phyloP scores from a whole-genome alignment of 306 rosid genomes.

The Cercis canadensis region DNA sequence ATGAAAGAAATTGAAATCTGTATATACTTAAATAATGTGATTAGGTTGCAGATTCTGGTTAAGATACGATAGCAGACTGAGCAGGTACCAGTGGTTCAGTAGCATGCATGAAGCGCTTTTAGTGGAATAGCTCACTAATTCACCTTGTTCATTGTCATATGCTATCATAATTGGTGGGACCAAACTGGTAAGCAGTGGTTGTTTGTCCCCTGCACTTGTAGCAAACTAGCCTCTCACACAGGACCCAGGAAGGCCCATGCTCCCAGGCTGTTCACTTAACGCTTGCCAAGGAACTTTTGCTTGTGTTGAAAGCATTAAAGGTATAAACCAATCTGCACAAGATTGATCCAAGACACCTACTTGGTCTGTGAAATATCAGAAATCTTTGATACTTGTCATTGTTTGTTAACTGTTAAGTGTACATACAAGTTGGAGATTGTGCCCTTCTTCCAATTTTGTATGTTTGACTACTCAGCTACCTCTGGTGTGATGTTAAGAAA shows the following conservation, averaged over 20 bases:
- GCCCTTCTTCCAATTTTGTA: conserved; percentile 16
- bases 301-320: neutral
- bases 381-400: conserved; percentile 20
- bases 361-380: conserved; percentile 21
- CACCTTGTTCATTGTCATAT: neutral
- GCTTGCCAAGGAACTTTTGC: neutral
- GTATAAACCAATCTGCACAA: neutral
- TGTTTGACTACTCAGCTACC: neutral
- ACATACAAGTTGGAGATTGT: conserved; percentile 24
- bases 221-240: conserved; percentile 14
- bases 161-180: conserved; percentile 8
- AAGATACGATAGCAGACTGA: neutral
- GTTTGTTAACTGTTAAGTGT: neutral
- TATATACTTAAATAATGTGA: neutral
- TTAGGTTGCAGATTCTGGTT: neutral
- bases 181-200: too few species aligned
- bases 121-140: neutral
- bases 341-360: conserved; percentile 26
- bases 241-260: conserved; percentile 39
- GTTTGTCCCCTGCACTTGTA: conserved; percentile 12
- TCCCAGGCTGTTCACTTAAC: neutral
- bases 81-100: neutral
- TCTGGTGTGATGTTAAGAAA: conserved; percentile 4
- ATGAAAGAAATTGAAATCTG: neutral
- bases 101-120: neutral